These are phyloP conservation scores for Penicillium soppii DNA, from an alignment of 495 filamentous ascomycete genomes.

Conservation along the genomic window DNA sequence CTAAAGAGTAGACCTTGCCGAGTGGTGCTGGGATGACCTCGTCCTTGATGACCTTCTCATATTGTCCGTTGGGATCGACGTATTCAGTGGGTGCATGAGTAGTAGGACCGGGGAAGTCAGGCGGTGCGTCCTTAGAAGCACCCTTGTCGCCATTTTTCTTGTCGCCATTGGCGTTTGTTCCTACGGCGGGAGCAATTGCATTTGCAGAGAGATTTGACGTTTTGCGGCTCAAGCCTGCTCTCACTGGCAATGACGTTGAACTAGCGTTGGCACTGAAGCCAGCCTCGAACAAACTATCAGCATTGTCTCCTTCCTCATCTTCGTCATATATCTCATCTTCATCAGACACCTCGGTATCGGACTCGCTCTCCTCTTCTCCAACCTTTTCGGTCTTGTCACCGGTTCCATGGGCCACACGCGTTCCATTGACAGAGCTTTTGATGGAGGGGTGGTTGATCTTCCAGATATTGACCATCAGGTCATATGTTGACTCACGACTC, in stretches of 20 bases:
- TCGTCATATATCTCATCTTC: conserved; percentile 78
- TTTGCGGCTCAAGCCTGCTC: conserved; percentile 58
- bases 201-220: conserved; percentile 58
- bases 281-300: conserved; percentile 59
- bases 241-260: conserved; percentile 53
- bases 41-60: conserved; percentile 81
- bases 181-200: conserved; percentile 27
- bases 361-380: conserved; percentile 53
- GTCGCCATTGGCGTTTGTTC: conserved; percentile 40
- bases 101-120: conserved; percentile 84
- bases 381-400: conserved; percentile 88
- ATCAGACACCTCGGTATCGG: conserved; percentile 56
- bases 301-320: conserved; percentile 60
- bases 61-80: conserved; percentile 71
- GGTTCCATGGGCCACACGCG: conserved; percentile 73
- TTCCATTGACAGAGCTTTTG: conserved; percentile 85
- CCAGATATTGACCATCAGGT: conserved; percentile 96
- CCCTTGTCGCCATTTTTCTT: conserved; percentile 51
- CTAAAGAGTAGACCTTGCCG: conserved; percentile 83
- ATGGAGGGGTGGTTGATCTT: conserved; percentile 91
- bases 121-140: conserved; percentile 45
- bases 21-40: conserved; percentile 84
- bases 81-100: conserved; percentile 84
- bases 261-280: conserved; percentile 60
- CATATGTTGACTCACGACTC: conserved; percentile 92